phyloP scores from a whole-genome alignment of 139 green algal genomes.

The Micromonas pusilla region DNA sequence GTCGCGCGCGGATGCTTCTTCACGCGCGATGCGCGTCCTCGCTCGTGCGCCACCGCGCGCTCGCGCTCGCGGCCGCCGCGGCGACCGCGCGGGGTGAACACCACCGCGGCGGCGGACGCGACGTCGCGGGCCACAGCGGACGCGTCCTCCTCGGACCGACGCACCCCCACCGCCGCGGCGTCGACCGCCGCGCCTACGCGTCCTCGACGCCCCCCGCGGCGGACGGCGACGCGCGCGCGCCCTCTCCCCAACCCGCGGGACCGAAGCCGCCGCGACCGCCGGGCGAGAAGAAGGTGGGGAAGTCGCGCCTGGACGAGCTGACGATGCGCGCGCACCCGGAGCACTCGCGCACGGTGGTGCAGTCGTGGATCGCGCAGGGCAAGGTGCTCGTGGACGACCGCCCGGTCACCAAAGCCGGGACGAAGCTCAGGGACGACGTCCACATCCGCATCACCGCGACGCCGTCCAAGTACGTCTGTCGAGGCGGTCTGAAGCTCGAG shows the following conservation, averaged over 20 bases:
- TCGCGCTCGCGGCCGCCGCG: neutral
- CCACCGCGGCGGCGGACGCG: neutral
- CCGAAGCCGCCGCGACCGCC: neutral
- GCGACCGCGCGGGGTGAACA: neutral
- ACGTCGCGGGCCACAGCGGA: neutral
- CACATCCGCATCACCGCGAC: slow-evolving; percentile 61
- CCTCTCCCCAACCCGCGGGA: too few relatives aligned
- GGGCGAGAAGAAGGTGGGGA: neutral
- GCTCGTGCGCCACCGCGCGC: neutral
- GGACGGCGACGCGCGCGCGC: too few relatives aligned
- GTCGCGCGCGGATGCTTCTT: too few relatives aligned
- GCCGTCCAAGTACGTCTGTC: slow-evolving; percentile 77
- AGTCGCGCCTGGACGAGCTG: slow-evolving; percentile 71
- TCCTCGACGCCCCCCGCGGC: too few relatives aligned
- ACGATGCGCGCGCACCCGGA: slow-evolving; percentile 66
- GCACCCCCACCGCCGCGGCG: too few relatives aligned
- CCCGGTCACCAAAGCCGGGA: slow-evolving; percentile 67
- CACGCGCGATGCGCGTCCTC: too few relatives aligned
- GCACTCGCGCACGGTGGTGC: slow-evolving; percentile 68
- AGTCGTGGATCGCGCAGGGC: slow-evolving; percentile 86
- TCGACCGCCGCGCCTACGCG: too few relatives aligned
- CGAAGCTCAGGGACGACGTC: slow-evolving; percentile 45
- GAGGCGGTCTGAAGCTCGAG: slow-evolving; percentile 89
- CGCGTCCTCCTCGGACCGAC: neutral
- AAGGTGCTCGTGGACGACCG: slow-evolving; percentile 65